A percentile compares a stretch with the other conserved stretches of the same genome.
Conservation (phyloP, 805 yeast genomes). For the Saccharomyces jurei region DNA sequence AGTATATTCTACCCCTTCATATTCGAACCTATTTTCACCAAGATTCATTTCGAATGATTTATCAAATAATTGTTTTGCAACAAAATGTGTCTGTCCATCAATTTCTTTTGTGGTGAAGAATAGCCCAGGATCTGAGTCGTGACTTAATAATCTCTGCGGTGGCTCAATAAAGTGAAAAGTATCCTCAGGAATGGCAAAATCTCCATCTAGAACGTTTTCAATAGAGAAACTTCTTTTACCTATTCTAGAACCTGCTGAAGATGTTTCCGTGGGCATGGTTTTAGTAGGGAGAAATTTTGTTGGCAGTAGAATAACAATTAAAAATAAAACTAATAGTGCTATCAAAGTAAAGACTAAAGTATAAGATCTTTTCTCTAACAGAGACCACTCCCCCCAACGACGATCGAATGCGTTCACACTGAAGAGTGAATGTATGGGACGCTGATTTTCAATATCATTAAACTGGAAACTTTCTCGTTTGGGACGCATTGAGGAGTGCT, state of each 20-base stretch:
- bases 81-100: slow-evolving; percentile 10
- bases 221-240: slow-evolving; percentile 12
- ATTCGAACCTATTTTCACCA: slow-evolving; percentile 33
- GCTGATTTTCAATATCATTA: neutral
- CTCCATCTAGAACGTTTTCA: slow-evolving; percentile 20
- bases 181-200: slow-evolving; percentile 16
- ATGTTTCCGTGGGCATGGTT: slow-evolving; percentile 1
- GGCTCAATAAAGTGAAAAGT: slow-evolving; percentile 24
- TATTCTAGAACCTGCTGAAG: neutral
- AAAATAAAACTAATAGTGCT: neutral
- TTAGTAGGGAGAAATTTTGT: neutral
- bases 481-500: neutral
- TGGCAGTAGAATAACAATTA: neutral
- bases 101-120: slow-evolving; percentile 23
- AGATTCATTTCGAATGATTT: slow-evolving; percentile 10
- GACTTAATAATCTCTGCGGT: slow-evolving; percentile 12
- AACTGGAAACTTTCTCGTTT: neutral
- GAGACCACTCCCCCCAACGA: neutral
- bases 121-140: slow-evolving; percentile 39
- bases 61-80: slow-evolving; percentile 30
- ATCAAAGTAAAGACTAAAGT: neutral
- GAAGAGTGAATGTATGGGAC: neutral
- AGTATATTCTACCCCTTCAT: slow-evolving; percentile 33
- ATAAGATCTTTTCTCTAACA: neutral
- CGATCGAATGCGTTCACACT: neutral